Evolutionary conservation across 331 rosid genomes (phyloP).

Genomic region (Malus hybrid): DNA sequence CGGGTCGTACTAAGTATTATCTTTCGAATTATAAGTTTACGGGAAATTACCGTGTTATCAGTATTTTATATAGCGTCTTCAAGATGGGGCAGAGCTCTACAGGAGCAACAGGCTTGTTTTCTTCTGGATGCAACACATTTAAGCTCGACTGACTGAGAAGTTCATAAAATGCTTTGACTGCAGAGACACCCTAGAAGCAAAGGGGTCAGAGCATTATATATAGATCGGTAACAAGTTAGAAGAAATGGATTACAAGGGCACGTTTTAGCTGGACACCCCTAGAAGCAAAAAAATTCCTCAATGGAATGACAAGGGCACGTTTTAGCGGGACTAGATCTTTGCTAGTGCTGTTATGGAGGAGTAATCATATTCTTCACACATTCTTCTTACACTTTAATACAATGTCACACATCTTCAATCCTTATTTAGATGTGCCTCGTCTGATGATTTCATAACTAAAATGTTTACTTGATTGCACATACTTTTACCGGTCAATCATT

Average conservation of each 20-base stretch:
- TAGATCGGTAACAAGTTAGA: neutral
- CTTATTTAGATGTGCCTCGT: too few species aligned
- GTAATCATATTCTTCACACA: too few species aligned
- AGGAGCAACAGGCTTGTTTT: constrained; percentile 82
- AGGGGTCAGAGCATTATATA: neutral
- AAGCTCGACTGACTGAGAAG: constrained; percentile 84
- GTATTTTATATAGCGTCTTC: constrained; percentile 75
- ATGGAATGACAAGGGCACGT: too few species aligned
- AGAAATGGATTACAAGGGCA: neutral
- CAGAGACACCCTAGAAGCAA: constrained; percentile 73
- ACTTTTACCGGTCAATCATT: too few species aligned
- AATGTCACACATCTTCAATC: too few species aligned
- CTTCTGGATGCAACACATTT: constrained; percentile 85
- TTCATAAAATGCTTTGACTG: constrained; percentile 73
- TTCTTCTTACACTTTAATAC: too few species aligned
- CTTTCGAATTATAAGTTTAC: neutral
- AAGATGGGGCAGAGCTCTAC: constrained; percentile 90
- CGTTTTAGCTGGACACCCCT: too few species aligned
- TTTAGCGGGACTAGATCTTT: too few species aligned
- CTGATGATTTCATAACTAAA: too few species aligned
- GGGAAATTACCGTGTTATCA: constrained; percentile 55
- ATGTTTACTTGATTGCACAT: too few species aligned
- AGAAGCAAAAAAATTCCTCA: too few species aligned
- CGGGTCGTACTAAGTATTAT: neutral
- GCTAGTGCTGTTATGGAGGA: too few species aligned